A percentile compares a stretch with the other conserved stretches of the same genome.
Conservation (phyloP, 148 eudicot species). For the Dianthus caryophyllus region DNA sequence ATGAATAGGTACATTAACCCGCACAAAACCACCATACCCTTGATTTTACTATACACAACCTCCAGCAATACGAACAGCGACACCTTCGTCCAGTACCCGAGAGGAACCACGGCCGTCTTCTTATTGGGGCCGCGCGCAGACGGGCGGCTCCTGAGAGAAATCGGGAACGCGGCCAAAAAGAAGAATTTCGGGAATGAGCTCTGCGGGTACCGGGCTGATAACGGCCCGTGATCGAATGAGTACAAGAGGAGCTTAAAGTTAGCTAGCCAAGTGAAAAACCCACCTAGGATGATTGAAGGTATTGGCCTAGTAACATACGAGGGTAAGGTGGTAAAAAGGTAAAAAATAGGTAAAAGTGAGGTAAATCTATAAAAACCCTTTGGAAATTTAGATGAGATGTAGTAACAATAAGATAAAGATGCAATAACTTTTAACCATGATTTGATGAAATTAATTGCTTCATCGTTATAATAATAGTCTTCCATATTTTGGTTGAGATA, state of each 20-base stretch:
- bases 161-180: constrained; percentile 43
- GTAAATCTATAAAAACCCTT: constrained; percentile 41
- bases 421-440: constrained; percentile 28
- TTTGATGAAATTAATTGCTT: constrained; percentile 26
- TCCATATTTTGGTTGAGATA: too few relatives aligned
- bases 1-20: constrained; percentile 21
- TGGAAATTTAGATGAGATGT: constrained; percentile 42
- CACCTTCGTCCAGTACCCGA: constrained; percentile 15
- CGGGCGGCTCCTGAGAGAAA: constrained; percentile 21
- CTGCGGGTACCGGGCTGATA: constrained; percentile 14
- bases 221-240: constrained; percentile 28
- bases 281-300: constrained; percentile 32
- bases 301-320: constrained; percentile 39
- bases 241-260: constrained; percentile 30
- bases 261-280: constrained; percentile 76
- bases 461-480: too few relatives aligned
- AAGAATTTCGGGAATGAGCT: constrained; percentile 30
- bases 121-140: background rate
- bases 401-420: constrained; percentile 45
- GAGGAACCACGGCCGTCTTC: constrained; percentile 13
- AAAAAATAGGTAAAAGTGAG: constrained; percentile 57
- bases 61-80: constrained; percentile 1
- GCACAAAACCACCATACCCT: constrained; percentile 13
- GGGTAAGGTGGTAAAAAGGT: constrained; percentile 52
- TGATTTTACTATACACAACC: background rate